A percentile compares a stretch with the other conserved stretches of the same genome.
Conservation (phyloP, 495 filamentous ascomycete species). For the Stereocaulon alpinum region DNA sequence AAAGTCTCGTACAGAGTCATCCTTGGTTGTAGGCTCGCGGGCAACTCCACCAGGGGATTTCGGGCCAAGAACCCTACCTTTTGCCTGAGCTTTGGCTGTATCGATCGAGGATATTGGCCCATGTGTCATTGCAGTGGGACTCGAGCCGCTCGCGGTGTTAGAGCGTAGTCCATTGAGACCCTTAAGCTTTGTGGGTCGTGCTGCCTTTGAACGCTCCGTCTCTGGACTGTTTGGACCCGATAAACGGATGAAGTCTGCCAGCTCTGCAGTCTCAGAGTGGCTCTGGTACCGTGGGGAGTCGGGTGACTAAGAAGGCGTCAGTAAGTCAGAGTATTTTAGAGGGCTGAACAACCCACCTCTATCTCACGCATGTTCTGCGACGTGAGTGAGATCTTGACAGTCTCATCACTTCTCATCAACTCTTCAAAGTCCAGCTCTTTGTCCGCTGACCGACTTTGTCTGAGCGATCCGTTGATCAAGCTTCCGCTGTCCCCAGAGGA, state of each 20-base stretch:
- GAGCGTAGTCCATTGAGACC: constrained; percentile 23
- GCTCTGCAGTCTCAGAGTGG: constrained; percentile 28
- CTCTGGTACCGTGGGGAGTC: constrained; percentile 31
- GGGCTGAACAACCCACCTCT: constrained; percentile 46
- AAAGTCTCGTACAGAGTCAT: constrained; percentile 62
- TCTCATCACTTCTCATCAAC: constrained; percentile 80
- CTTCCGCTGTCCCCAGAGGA: constrained; percentile 40
- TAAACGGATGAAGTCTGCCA: constrained; percentile 23
- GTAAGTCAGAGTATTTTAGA: not conserved
- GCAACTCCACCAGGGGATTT: constrained; percentile 7
- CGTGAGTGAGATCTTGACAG: constrained; percentile 87
- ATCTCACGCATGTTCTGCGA: constrained; percentile 81
- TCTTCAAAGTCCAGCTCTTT: constrained; percentile 63
- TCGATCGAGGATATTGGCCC: constrained; percentile 6
- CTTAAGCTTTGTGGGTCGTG: constrained; percentile 11
- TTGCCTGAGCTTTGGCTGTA: not conserved
- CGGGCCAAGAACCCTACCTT: constrained; percentile 7
- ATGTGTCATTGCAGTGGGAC: not conserved
- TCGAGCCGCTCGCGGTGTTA: constrained; percentile 14
- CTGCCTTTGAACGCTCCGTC: constrained; percentile 25
- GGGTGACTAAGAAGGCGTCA: constrained; percentile 27
- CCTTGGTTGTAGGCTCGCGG: constrained; percentile 16
- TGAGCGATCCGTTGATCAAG: constrained; percentile 24
- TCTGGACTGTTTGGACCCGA: constrained; percentile 3
- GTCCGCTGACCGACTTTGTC: constrained; percentile 32